Conservation (phyloP, 169 alveolate species). For the Eimeria tenella region DNA sequence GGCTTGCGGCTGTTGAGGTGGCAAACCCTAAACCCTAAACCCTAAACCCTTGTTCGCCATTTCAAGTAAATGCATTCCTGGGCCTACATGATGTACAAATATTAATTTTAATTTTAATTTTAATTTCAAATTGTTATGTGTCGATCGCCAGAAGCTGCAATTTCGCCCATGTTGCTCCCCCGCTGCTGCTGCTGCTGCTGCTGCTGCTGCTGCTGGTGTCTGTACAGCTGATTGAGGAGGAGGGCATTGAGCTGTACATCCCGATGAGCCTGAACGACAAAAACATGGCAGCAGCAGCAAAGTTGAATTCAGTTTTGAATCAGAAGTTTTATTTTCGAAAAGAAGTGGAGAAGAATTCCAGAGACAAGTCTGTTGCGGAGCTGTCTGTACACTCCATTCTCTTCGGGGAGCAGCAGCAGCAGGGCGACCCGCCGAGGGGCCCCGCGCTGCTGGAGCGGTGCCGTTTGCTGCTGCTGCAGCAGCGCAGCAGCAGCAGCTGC, state of each 20-base stretch:
- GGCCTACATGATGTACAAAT: no score
- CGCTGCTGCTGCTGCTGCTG: slow-evolving; percentile 1
- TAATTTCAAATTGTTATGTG: no score
- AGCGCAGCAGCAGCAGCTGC: neutral
- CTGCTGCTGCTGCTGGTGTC: slow-evolving; percentile 75
- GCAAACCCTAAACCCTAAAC: no score
- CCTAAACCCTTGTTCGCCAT: no score
- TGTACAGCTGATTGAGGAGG: slow-evolving; percentile 86
- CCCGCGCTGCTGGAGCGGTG: neutral
- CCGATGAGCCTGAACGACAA: slow-evolving; percentile 95
- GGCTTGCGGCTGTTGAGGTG: no score
- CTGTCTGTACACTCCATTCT: slow-evolving; percentile 63
- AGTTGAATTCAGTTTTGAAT: slow-evolving; percentile 51
- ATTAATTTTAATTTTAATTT: no score
- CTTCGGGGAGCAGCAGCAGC: slow-evolving; percentile 20
- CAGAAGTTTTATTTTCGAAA: slow-evolving; percentile 75
- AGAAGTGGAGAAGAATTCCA: slow-evolving; percentile 5
- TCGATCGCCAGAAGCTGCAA: slow-evolving; percentile 64
- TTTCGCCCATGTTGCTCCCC: neutral
- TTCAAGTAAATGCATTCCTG: no score
- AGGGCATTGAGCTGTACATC: slow-evolving; percentile 92
- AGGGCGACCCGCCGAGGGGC: neutral
- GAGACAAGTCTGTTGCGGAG: slow-evolving; percentile 5
- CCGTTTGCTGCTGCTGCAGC: neutral
- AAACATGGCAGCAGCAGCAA: slow-evolving; percentile 85